These are phyloP conservation scores for Lepidium aucheri DNA, from an alignment of 345 rosid genomes.

Conservation along the genomic window DNA sequence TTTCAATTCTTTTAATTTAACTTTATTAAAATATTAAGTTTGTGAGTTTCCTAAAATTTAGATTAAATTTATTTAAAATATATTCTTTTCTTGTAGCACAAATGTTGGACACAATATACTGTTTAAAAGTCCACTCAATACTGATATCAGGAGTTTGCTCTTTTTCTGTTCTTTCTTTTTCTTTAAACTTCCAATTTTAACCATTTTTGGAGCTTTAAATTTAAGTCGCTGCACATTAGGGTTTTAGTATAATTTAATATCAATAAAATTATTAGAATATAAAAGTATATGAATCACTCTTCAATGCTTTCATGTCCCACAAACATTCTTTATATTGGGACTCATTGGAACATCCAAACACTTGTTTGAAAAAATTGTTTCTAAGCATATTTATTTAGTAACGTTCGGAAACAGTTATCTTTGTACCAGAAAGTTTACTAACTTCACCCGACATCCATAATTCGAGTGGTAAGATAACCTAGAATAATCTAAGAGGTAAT, in stretches of 20 bases:
- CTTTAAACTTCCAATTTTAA: slow-evolving; percentile 17
- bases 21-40: background rate
- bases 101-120: slow-evolving; percentile 23
- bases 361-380: too few species aligned
- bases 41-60: background rate
- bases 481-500: too few species aligned
- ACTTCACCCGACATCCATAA: too few species aligned
- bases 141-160: slow-evolving; percentile 19
- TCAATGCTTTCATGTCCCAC: background rate
- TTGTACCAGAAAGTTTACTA: too few species aligned
- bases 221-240: background rate
- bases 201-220: background rate
- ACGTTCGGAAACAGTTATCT: too few species aligned
- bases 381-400: too few species aligned
- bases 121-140: slow-evolving; percentile 18
- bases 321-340: background rate
- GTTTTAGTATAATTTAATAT: background rate
- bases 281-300: background rate
- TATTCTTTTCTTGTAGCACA: slow-evolving; percentile 26
- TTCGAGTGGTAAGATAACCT: too few species aligned
- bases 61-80: background rate
- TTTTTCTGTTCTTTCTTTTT: slow-evolving; percentile 18
- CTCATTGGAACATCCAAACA: too few species aligned
- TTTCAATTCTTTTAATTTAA: background rate
- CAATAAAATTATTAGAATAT: background rate